Evolutionary conservation across 352 stramenopile genomes (phyloP).

Genomic region (Phytophthora foliorum): DNA sequence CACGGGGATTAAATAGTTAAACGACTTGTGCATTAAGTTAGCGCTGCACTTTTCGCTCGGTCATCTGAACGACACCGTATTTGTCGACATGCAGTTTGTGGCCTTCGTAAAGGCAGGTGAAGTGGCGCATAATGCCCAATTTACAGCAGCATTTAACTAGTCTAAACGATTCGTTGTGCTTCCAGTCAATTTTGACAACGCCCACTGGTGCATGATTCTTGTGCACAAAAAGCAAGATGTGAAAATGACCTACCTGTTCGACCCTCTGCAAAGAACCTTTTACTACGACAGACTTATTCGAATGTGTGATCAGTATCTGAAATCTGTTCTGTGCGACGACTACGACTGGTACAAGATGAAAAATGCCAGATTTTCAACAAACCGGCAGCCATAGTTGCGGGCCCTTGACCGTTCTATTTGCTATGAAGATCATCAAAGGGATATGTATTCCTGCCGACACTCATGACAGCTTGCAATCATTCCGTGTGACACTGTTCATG

Average conservation of each 20-base stretch:
- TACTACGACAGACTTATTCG: neutral
- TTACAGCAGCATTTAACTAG: neutral
- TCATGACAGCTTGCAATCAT: neutral
- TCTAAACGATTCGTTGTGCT: neutral
- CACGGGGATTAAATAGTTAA: neutral
- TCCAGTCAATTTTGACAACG: neutral
- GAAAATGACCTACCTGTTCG: neutral
- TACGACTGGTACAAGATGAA: neutral
- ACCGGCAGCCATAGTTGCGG: neutral
- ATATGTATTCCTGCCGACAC: neutral
- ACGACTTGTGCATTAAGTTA: neutral
- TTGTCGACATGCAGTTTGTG: neutral
- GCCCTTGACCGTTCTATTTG: neutral
- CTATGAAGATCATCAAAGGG: neutral
- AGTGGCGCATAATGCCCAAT: neutral
- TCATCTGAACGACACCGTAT: neutral
- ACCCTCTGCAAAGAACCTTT: neutral
- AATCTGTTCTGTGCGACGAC: neutral
- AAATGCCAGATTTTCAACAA: neutral
- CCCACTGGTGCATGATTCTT: neutral
- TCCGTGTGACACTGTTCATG: neutral
- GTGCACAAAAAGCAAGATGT: neutral
- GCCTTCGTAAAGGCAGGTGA: neutral
- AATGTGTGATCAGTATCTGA: neutral
- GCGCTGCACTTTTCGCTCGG: neutral